phyloP scores from a whole-genome alignment of 2,329 filamentous ascomycete genomes.

The Claviceps monticola region DNA sequence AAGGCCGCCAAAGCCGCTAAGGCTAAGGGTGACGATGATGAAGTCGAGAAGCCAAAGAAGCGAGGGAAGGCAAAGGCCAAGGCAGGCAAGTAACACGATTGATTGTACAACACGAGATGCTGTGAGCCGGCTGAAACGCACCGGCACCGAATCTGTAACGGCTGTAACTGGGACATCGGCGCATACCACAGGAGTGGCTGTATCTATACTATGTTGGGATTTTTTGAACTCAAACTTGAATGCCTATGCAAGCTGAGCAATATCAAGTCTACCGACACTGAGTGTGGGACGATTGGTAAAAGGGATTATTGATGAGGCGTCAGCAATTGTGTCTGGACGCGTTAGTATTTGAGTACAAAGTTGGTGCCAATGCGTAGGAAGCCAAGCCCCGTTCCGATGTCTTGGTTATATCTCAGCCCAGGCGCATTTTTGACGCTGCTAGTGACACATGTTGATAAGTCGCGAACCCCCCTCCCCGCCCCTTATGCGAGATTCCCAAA shows the following conservation, averaged over 20 bases:
- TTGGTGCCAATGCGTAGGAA: background rate
- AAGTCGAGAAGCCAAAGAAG: conserved; percentile 39
- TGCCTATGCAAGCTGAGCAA: background rate
- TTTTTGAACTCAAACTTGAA: background rate
- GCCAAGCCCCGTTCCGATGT: background rate
- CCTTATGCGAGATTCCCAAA: too few species aligned
- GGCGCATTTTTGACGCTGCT: background rate
- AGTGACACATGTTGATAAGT: background rate
- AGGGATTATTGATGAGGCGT: too few species aligned
- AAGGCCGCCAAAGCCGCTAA: conserved; percentile 33
- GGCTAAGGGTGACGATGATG: conserved; percentile 36
- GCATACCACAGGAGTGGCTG: background rate
- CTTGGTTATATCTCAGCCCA: background rate
- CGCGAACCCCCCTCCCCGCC: background rate
- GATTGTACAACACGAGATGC: background rate
- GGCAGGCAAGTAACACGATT: conserved; percentile 26
- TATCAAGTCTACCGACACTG: background rate
- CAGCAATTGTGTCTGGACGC: background rate
- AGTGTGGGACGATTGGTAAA: background rate
- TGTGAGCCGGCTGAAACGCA: conserved; percentile 1
- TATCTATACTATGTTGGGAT: background rate
- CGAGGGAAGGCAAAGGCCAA: conserved; percentile 30
- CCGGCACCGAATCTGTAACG: background rate
- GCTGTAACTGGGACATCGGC: background rate
- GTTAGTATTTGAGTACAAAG: background rate